Evolutionary conservation across 768 basidiomycete species (phyloP), one percentile per base, ranked within the genome.

Genomic region (Podaxis rugospora): DNA sequence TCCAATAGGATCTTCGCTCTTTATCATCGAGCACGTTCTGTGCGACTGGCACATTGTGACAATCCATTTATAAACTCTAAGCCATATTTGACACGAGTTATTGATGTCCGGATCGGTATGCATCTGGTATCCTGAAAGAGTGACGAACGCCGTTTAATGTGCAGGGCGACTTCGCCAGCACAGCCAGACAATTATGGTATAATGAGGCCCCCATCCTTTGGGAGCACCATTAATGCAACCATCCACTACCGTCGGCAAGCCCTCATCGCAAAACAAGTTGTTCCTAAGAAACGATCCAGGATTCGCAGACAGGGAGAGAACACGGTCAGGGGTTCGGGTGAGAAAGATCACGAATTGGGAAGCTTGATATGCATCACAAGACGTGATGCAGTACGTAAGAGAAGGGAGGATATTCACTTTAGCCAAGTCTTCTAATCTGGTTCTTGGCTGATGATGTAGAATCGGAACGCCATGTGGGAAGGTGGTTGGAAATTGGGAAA

Each of bases 91-190:
- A 57, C 55, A 46, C 47, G 21, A 44, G 21, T 57, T 10, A 21
- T 42, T 55, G 37, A 35, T 54, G 52, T 18, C 25, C 21, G 14
- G 4, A 55, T 21, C 10, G 54, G n/a, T 58, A 58, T 50, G 23
- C 35, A 58, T 58, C 32, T 50, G 32, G 46, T 21, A 58, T 35
- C 49, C 47, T 49, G 57, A 58, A 58, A 58, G 57, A 39, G 28
- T 4, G 21, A 32, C 25, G 56, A 49, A 46, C 56, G 57, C 47
- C 21, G 28, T 36, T 39, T 27, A 49, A 23, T 39, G 18, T 21
- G 23, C 37, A 25, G 18, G 23, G 18, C 25, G 23, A 13, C 5
- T 54, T n/a, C 23, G 47, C 13, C 47, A 37, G 51, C 35, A 39
- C 32, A 39, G 21, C 11, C n/a, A 36, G 47, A 57, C 57, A n/a